Base-by-base conservation (phyloP, 352 stramenopile genomes). In the Thalassiosira exigua region DNA sequence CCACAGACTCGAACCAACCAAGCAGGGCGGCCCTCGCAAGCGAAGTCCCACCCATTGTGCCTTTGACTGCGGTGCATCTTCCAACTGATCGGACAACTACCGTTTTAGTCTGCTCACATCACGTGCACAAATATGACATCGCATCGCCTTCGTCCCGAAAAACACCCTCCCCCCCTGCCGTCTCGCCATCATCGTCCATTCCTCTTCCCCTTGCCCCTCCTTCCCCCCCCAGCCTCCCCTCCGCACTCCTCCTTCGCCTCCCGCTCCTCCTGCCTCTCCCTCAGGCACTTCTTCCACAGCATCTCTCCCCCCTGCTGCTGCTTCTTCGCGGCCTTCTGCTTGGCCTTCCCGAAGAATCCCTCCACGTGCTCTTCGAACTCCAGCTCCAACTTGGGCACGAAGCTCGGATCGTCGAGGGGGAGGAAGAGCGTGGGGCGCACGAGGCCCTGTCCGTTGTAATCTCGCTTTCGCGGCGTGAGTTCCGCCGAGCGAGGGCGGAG, bases 291-390 rank as follows among this genome's bases (percentile, higher is more conserved):
- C 30, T 69, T 79, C 87, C 87, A 93, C 26, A 93, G 53, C 87
- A 93, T 93, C 39, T 90, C 82, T n/a, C n/a, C n/a, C 44, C 69
- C 65, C 57, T 87, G 77, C 14, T 73, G 46, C 60, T 92, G 80
- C 52, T 81, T 84, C 65, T 94, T 94, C 69, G 89, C 91, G 1
- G 76, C 72, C 39, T 90, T 91, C 7, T 76, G 89, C 33, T 86
- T 87, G 27, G 85, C 73, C 66, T 88, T 94, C 7, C 89, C 89
- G 79, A 90, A 94, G 52, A 94, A 94, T 21, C 89, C 89, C 0
- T 73, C 69, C 58, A 94, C 83, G 57, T 94, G 89, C 61, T 92
- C 86, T 60, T 61, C 44, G 75, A 94, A 94, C 77, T 94, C 84
- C 67, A 91, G 39, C 65, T 92, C 79, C 14, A 94, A 69, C 58